phyloP scores from a whole-genome alignment of 257 asterid species.

The Ilex asprella region DNA sequence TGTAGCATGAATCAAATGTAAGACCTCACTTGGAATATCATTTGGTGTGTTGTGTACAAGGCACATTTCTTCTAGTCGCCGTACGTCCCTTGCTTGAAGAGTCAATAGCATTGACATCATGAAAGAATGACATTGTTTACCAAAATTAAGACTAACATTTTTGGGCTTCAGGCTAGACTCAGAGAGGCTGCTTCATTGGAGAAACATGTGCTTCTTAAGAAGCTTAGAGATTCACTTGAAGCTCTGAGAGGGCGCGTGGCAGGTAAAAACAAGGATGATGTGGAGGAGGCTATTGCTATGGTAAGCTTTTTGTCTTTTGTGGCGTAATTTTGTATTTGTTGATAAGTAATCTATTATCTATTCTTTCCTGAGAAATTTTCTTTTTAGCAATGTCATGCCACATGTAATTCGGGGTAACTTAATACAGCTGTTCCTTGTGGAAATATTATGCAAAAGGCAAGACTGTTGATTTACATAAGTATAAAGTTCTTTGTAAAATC shows the following conservation, averaged over 20 bases:
- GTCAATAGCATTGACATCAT: neutral
- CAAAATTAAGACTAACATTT: slow-evolving; percentile 5
- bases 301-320: slow-evolving; percentile 32
- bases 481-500: too few species aligned
- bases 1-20: neutral
- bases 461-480: too few species aligned
- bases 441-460: too few species aligned
- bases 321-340: neutral
- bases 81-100: neutral
- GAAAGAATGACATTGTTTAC: neutral
- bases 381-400: neutral
- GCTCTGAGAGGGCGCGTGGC: slow-evolving; percentile 76
- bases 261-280: slow-evolving; percentile 83
- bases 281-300: slow-evolving; percentile 88
- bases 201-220: slow-evolving; percentile 83
- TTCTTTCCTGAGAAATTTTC: neutral
- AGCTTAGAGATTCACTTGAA: slow-evolving; percentile 88
- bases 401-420: too few species aligned
- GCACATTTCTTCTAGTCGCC: neutral
- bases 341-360: too few species aligned
- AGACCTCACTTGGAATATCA: neutral
- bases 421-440: too few species aligned
- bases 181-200: slow-evolving; percentile 85
- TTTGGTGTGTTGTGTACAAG: neutral
- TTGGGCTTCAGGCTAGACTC: slow-evolving; percentile 59